These are phyloP conservation scores for Gnetum montanum DNA, from an alignment of 75 land plant genomes.

Conservation along the genomic window DNA sequence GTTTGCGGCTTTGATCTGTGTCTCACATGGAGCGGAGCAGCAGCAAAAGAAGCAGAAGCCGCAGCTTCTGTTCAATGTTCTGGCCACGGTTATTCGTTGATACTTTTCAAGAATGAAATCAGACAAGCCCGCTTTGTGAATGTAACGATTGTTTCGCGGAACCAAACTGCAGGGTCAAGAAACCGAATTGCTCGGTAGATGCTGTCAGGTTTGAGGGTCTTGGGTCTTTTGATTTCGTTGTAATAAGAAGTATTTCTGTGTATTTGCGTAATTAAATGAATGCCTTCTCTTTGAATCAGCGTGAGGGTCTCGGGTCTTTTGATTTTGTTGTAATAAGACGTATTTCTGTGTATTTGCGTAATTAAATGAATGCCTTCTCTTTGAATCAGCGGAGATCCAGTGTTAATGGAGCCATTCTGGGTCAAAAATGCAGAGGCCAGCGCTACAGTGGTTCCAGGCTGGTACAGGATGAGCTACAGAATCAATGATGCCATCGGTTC, in stretches of 20 bases:
- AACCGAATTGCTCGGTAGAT: too few relatives aligned
- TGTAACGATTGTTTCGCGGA: conserved; percentile 17
- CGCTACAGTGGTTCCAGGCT: conserved; percentile 47
- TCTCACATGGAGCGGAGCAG: conserved; percentile 21
- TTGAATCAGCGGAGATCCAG: conserved; percentile 80
- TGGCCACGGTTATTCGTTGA: conserved; percentile 39
- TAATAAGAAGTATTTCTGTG: conserved; percentile 34
- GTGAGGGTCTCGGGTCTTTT: conserved; percentile 57
- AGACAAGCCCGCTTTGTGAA: conserved; percentile 5
- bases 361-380: conserved; percentile 19
- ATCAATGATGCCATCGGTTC: conserved; percentile 2
- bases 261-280: conserved; percentile 42
- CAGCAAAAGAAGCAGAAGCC: conserved; percentile 46
- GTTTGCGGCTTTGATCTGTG: too few relatives aligned
- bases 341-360: conserved; percentile 39
- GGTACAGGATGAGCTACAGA: conserved; percentile 60
- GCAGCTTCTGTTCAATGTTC: conserved; percentile 36
- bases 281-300: conserved; percentile 37
- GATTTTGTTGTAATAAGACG: conserved; percentile 46
- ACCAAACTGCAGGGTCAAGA: conserved; percentile 9
- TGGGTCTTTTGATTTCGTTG: conserved; percentile 41
- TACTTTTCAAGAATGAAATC: not conserved
- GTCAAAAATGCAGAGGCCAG: conserved; percentile 35
- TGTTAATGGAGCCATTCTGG: conserved; percentile 61
- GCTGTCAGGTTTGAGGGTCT: conserved; percentile 77